A percentile compares a stretch with the other conserved stretches of the same genome.
Evolutionary conservation across 352 stramenopile genomes (phyloP).

Genomic region (Pythium phragmitis): DNA sequence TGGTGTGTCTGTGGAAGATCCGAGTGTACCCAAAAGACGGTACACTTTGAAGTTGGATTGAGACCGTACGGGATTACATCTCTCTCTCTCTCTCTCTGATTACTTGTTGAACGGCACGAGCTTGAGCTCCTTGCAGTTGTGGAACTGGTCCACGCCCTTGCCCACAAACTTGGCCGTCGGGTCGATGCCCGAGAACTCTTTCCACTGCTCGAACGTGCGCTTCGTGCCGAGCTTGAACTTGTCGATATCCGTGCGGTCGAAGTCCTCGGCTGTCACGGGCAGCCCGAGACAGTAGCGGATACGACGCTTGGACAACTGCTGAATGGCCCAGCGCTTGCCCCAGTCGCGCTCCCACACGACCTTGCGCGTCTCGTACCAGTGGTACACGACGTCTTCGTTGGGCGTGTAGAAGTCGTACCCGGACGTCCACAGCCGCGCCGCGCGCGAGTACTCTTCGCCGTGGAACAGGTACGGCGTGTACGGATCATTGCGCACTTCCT

Average conservation of each 20-base stretch:
- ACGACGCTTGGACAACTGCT: conserved; percentile 72
- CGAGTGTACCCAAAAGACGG: conserved; percentile 1
- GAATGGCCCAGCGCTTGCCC: conserved; percentile 59
- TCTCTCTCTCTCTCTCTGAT: neutral
- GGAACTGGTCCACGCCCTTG: conserved; percentile 58
- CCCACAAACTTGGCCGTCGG: conserved; percentile 57
- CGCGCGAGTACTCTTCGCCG: conserved; percentile 79
- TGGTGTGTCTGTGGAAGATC: conserved; percentile 16
- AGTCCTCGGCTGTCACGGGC: conserved; percentile 63
- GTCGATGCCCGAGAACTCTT: conserved; percentile 76
- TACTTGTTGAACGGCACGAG: conserved; percentile 61
- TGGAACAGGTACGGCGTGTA: conserved; percentile 81
- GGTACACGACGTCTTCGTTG: conserved; percentile 68
- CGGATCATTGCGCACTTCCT: conserved; percentile 76
- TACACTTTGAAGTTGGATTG: conserved; percentile 3
- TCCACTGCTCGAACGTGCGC: conserved; percentile 76
- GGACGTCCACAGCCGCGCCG: conserved; percentile 68
- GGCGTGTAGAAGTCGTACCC: conserved; percentile 84
- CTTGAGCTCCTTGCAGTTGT: conserved; percentile 67
- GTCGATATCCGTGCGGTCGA: conserved; percentile 70
- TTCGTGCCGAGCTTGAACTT: conserved; percentile 71
- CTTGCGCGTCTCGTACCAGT: conserved; percentile 82
- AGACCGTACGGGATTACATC: neutral
- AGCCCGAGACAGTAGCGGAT: conserved; percentile 63
- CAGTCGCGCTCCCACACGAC: conserved; percentile 83